A percentile compares a stretch with the other conserved stretches of the same genome.
These are phyloP conservation scores for Galerina sulciceps DNA, from an alignment of 768 basidiomycete species.

Conservation along the genomic window DNA sequence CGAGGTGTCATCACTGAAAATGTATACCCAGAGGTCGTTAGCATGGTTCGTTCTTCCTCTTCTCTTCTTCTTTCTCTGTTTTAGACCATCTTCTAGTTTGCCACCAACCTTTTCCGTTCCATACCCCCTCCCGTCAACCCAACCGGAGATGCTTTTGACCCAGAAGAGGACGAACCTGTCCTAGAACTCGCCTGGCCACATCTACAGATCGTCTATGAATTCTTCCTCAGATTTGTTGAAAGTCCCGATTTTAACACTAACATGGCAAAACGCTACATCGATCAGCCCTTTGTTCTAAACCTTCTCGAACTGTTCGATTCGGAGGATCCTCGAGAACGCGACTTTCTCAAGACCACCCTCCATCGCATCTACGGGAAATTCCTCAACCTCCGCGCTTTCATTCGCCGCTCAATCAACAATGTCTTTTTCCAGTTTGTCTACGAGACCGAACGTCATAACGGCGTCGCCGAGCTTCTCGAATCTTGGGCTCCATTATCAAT, in stretches of 20 bases:
- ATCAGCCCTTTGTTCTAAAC: slow-evolving; percentile 93
- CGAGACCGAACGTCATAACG: slow-evolving; percentile 98
- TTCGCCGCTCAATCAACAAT: slow-evolving; percentile 98
- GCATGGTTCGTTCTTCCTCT: slow-evolving; percentile 72
- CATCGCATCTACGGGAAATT: slow-evolving; percentile 99
- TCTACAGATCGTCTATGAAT: slow-evolving; percentile 98
- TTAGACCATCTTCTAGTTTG: slow-evolving; percentile 69
- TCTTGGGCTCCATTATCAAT: slow-evolving; percentile 98
- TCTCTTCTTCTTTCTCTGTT: slow-evolving; percentile 9
- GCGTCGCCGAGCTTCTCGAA: slow-evolving; percentile 98
- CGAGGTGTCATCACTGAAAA: slow-evolving; percentile 95
- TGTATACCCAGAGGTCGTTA: slow-evolving; percentile 98
- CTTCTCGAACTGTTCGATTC: slow-evolving; percentile 98
- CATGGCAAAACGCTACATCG: slow-evolving; percentile 95
- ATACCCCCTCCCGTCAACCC: slow-evolving; percentile 99
- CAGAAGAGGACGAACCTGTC: slow-evolving; percentile 99
- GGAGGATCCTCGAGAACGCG: slow-evolving; percentile 97
- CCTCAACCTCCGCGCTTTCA: slow-evolving; percentile 97
- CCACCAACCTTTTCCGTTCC: slow-evolving; percentile 97
- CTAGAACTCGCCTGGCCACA: slow-evolving; percentile 99
- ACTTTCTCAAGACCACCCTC: slow-evolving; percentile 98
- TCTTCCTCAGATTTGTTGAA: slow-evolving; percentile 98
- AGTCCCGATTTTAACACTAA: slow-evolving; percentile 98
- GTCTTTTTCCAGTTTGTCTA: slow-evolving; percentile 99
- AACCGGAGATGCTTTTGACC: slow-evolving; percentile 97